Evolutionary conservation across 1,284 basidiomycete species (phyloP).

Genomic region (Boletus hoseneyae): DNA sequence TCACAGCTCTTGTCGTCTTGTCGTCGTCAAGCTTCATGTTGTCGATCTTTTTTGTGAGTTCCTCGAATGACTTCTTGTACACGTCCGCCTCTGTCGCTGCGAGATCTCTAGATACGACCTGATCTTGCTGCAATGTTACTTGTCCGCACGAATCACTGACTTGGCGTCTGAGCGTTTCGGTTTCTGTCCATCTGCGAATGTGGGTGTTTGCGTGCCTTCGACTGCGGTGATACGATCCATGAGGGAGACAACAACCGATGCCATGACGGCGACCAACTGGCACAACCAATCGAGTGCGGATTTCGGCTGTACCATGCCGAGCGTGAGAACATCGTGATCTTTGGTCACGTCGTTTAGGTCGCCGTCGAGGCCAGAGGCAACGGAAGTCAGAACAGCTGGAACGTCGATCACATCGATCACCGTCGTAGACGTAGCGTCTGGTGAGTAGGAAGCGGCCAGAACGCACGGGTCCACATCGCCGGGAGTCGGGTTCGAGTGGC

Average conservation of each 20-base stretch:
- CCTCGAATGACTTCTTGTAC: constrained; percentile 12
- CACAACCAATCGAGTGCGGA: constrained; percentile 9
- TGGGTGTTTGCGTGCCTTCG: constrained; percentile 7
- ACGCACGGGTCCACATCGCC: background rate
- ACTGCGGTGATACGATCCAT: constrained; percentile 18
- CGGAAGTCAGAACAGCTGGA: background rate
- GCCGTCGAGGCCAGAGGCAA: background rate
- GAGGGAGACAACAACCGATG: constrained; percentile 19
- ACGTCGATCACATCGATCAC: background rate
- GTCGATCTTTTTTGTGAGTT: constrained; percentile 14
- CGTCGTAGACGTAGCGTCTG: background rate
- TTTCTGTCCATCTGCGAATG: background rate
- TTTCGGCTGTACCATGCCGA: constrained; percentile 7
- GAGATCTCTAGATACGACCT: constrained; percentile 16
- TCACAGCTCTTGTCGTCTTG: constrained; percentile 4
- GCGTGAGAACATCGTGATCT: background rate
- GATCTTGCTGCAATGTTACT: constrained; percentile 15
- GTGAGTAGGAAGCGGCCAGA: background rate
- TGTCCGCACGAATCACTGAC: constrained; percentile 8
- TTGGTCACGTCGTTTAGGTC: background rate
- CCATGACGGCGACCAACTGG: constrained; percentile 8
- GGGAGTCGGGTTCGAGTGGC: background rate
- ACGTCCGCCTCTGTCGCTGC: constrained; percentile 4
- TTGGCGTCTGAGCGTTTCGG: constrained; percentile 7
- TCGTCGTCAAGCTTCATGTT: background rate